Conservation (phyloP, 495 filamentous ascomycete genomes). For the Podospora pseudoanserina region DNA sequence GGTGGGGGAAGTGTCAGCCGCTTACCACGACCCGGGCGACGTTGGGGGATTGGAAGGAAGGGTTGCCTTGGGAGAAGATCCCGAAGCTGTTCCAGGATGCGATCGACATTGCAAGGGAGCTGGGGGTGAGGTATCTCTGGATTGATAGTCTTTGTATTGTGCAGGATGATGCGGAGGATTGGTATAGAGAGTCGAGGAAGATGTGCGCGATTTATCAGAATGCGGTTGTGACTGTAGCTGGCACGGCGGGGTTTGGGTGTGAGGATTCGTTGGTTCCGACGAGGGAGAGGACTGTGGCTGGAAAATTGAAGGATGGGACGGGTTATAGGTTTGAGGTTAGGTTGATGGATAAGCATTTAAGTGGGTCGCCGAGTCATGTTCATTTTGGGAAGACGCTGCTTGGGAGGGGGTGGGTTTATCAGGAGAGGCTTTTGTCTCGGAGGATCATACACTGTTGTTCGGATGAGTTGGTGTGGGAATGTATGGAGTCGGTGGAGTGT, state of each 20-base stretch:
- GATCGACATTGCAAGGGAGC: neutral
- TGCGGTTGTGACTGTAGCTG: neutral
- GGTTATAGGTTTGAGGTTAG: neutral
- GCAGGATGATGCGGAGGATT: neutral
- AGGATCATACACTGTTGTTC: neutral
- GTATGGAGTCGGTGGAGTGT: neutral
- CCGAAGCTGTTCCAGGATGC: neutral
- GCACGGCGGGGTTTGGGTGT: neutral
- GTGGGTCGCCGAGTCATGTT: neutral
- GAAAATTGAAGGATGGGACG: neutral
- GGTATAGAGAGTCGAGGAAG: neutral
- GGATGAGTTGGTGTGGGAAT: neutral
- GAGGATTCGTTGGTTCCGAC: neutral
- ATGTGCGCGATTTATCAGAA: neutral
- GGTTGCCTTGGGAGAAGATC: neutral
- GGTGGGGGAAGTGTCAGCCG: neutral
- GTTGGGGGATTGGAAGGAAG: neutral
- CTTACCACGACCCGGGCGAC: neutral
- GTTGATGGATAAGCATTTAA: neutral
- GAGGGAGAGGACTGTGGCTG: neutral
- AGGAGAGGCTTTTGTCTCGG: neutral
- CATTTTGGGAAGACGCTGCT: neutral
- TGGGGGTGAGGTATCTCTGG: neutral
- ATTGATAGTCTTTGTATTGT: conserved; percentile 3
- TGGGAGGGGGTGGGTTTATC: neutral